Percentiles rank a stretch among this genome's conserved stretches.
These are phyloP conservation scores for Fallopia convolvulus DNA, from an alignment of 148 eudicot genomes.

Conservation along the genomic window DNA sequence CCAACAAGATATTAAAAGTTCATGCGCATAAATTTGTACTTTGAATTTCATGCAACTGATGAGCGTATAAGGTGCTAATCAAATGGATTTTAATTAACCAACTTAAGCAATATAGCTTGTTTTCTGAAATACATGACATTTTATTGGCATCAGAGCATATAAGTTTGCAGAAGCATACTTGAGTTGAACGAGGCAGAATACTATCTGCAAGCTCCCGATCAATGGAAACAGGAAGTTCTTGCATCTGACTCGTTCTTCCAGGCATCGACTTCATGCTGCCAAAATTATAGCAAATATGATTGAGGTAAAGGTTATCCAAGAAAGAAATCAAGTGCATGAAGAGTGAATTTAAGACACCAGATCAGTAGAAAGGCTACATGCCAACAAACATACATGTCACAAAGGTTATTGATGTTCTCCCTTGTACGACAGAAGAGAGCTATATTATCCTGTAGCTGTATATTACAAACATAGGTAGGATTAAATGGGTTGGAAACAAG, in stretches of 20 bases:
- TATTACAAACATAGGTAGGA: neutral
- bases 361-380: neutral
- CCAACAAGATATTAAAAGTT: neutral
- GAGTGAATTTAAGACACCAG: neutral
- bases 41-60: neutral
- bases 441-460: slow-evolving; percentile 12
- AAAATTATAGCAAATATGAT: neutral
- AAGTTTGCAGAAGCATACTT: neutral
- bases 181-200: slow-evolving; percentile 9
- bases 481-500: neutral
- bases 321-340: neutral
- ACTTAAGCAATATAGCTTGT: neutral
- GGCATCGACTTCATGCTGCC: slow-evolving; percentile 10
- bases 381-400: slow-evolving; percentile 7
- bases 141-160: neutral
- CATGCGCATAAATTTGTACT: neutral
- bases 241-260: slow-evolving; percentile 10
- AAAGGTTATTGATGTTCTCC: slow-evolving; percentile 11
- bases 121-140: neutral
- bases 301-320: neutral
- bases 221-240: slow-evolving; percentile 13
- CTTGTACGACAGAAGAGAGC: slow-evolving; percentile 8
- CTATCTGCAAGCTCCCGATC: slow-evolving; percentile 12
- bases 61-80: neutral
- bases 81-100: neutral